Conservation (phyloP, 768 basidiomycete genomes). For the Heimioporus sp. region DNA sequence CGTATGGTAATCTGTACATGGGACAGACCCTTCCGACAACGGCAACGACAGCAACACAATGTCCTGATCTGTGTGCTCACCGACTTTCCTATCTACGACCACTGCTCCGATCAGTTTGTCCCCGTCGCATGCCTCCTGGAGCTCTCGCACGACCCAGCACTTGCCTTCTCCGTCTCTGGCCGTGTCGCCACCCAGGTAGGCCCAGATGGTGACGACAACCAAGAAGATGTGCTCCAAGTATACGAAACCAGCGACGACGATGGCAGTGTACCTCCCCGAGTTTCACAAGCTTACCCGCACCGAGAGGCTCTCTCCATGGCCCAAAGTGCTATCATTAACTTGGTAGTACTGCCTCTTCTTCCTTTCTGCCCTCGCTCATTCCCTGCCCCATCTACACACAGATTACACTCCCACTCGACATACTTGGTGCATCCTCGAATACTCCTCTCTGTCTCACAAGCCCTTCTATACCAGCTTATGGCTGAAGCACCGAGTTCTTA, state of each 20-base stretch:
- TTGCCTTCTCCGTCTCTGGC: constrained; percentile 37
- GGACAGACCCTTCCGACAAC: constrained; percentile 24
- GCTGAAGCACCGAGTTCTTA: constrained; percentile 47
- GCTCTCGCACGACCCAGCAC: constrained; percentile 18
- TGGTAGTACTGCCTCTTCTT: constrained; percentile 31
- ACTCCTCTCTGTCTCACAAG: constrained; percentile 44
- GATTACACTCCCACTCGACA: constrained; percentile 57
- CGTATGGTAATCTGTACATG: too few species aligned
- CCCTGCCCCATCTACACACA: constrained; percentile 52
- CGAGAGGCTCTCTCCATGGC: constrained; percentile 49
- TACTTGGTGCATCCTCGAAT: constrained; percentile 70
- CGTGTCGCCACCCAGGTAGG: constrained; percentile 39
- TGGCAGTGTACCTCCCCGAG: constrained; percentile 1
- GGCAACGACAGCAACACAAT: constrained; percentile 31
- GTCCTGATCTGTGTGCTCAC: constrained; percentile 57
- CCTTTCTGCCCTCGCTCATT: constrained; percentile 8
- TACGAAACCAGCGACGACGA: background rate
- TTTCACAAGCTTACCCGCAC: constrained; percentile 42
- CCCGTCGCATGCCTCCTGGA: constrained; percentile 39
- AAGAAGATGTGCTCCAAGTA: constrained; percentile 17
- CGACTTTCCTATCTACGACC: constrained; percentile 53
- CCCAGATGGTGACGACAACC: constrained; percentile 26
- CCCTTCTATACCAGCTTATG: constrained; percentile 48
- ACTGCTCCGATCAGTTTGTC: constrained; percentile 36
- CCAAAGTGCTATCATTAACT: constrained; percentile 26